A percentile compares a stretch with the other conserved stretches of the same genome.
phyloP scores from a whole-genome alignment of 176 grass and related monocot species.

The Ensete ventricosum region DNA sequence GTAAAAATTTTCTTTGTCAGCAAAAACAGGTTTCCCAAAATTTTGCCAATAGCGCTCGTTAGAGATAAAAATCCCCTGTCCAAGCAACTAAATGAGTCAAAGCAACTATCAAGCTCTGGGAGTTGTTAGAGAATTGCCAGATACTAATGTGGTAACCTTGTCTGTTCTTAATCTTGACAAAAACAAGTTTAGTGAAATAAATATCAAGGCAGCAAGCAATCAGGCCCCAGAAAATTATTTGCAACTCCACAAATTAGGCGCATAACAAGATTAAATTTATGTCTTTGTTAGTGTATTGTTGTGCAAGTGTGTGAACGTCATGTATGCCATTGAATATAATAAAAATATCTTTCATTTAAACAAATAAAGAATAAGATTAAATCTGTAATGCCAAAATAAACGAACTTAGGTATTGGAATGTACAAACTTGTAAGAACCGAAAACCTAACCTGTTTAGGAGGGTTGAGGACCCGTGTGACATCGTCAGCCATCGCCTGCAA shows the following conservation, averaged over 20 bases:
- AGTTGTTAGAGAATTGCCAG: not conserved
- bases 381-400: too few species aligned
- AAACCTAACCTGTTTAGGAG: slow-evolving; percentile 1
- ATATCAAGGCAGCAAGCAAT: too few species aligned
- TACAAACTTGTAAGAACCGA: not conserved
- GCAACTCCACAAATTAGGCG: too few species aligned
- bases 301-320: too few species aligned
- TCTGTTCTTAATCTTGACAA: not conserved
- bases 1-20: not conserved
- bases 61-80: not conserved
- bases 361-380: too few species aligned
- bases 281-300: too few species aligned
- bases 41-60: not conserved
- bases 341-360: too few species aligned
- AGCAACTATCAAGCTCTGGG: not conserved
- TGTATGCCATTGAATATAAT: too few species aligned
- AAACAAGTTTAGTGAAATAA: not conserved
- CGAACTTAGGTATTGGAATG: not conserved
- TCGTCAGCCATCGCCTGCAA: not conserved
- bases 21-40: not conserved
- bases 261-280: too few species aligned
- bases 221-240: too few species aligned
- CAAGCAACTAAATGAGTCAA: not conserved
- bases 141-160: not conserved
- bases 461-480: not conserved